Percentiles rank a stretch among this genome's conserved stretches.
phyloP scores from a whole-genome alignment of 2,329 filamentous ascomycete genomes.

The Nigrograna mackinnonii region DNA sequence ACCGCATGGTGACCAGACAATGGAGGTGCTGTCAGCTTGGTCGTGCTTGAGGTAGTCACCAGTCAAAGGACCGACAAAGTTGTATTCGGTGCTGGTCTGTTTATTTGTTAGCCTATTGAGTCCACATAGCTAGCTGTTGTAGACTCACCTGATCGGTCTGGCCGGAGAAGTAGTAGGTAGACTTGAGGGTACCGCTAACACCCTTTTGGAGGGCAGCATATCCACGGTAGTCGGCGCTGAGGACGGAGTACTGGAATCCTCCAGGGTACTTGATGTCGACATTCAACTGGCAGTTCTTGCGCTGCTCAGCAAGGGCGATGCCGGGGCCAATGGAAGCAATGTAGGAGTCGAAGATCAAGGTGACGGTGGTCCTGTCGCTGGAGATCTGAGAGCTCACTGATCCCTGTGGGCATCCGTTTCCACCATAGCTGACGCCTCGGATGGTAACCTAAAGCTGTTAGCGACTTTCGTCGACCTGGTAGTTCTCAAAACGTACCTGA shows the following conservation, averaged over 20 bases:
- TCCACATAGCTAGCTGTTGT: background rate
- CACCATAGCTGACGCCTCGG: slow-evolving; percentile 49
- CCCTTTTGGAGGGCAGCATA: slow-evolving; percentile 52
- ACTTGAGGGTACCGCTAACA: slow-evolving; percentile 53
- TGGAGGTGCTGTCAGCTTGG: slow-evolving; percentile 47
- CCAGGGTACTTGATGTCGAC: slow-evolving; percentile 55
- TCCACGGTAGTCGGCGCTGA: slow-evolving; percentile 57
- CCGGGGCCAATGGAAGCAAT: slow-evolving; percentile 54
- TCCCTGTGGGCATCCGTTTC: slow-evolving; percentile 52
- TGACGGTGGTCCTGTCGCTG: slow-evolving; percentile 49
- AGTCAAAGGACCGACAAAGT: slow-evolving; percentile 43
- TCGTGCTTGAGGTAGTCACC: slow-evolving; percentile 45
- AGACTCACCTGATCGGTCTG: slow-evolving; percentile 42
- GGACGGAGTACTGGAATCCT: slow-evolving; percentile 58
- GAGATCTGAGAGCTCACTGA: slow-evolving; percentile 49
- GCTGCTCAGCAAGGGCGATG: slow-evolving; percentile 46
- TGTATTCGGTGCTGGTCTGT: slow-evolving; percentile 41
- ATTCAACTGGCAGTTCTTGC: slow-evolving; percentile 60
- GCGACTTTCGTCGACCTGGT: background rate
- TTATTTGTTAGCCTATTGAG: background rate
- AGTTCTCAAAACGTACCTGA: slow-evolving; percentile 20
- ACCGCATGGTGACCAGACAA: slow-evolving; percentile 59
- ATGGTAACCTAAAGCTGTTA: slow-evolving; percentile 44
- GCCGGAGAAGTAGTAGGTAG: slow-evolving; percentile 60
- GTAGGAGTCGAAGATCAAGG: slow-evolving; percentile 57